These are phyloP conservation scores for Chlorella sp. DNA, from an alignment of 139 green algal species.

Conservation along the genomic window DNA sequence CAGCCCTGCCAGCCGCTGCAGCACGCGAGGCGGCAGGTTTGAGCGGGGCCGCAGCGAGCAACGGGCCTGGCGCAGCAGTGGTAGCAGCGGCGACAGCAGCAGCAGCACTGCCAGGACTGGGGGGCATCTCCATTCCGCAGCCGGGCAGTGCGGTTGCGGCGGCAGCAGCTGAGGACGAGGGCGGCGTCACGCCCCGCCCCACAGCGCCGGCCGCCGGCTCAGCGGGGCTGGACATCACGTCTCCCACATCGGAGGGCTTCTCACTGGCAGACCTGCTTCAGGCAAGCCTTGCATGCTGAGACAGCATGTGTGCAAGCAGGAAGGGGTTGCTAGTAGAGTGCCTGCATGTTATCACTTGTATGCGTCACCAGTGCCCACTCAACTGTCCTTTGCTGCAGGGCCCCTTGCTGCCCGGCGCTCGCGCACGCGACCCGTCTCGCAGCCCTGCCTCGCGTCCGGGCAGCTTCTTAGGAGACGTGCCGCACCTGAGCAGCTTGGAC, in stretches of 20 bases:
- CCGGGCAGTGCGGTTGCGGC: too few relatives aligned
- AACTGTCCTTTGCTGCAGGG: neutral
- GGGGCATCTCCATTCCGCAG: neutral
- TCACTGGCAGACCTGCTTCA: slow-evolving; percentile 32
- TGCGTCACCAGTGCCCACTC: too few relatives aligned
- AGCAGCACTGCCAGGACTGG: too few relatives aligned
- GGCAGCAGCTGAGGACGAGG: neutral
- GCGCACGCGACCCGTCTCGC: neutral
- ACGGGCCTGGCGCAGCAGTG: neutral
- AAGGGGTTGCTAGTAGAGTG: too few relatives aligned
- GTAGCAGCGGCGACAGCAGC: neutral
- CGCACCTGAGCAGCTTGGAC: neutral
- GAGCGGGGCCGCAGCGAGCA: neutral
- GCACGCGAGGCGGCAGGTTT: neutral
- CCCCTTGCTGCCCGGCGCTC: neutral
- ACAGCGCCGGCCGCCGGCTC: neutral
- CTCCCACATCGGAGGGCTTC: slow-evolving; percentile 8
- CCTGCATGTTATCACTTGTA: too few relatives aligned
- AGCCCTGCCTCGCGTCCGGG: neutral
- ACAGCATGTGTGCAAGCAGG: neutral
- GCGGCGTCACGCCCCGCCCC: neutral
- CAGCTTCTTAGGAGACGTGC: neutral
- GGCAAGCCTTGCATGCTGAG: neutral
- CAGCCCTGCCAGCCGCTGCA: neutral
- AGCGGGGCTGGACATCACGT: neutral